phyloP scores from a whole-genome alignment of 768 basidiomycete species.

The Boletus vermiculosoides region DNA sequence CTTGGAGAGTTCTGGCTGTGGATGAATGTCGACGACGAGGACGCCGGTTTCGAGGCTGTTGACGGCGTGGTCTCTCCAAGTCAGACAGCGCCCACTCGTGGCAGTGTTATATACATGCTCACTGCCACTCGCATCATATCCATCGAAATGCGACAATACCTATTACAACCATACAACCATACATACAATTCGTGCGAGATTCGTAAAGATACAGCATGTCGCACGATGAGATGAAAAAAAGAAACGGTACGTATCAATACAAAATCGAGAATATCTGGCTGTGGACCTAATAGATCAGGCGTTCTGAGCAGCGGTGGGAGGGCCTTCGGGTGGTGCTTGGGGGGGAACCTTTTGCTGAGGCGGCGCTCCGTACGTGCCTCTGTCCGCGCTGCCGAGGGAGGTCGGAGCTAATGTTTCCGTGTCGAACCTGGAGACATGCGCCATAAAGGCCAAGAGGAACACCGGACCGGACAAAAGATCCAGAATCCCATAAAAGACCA shows the following conservation, averaged over 20 bases:
- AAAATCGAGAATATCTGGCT: background rate
- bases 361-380: conserved; percentile 3
- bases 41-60: conserved; percentile 3
- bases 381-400: conserved; percentile 4
- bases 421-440: background rate
- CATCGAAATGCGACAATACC: background rate
- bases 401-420: background rate
- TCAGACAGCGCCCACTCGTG: conserved; percentile 14
- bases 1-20: background rate
- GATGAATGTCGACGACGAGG: background rate
- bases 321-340: background rate
- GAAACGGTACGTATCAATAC: background rate
- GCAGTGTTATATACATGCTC: conserved; percentile 9
- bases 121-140: background rate
- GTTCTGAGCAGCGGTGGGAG: background rate
- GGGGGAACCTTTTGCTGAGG: background rate
- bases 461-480: conserved; percentile 39
- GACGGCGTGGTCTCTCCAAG: conserved; percentile 1
- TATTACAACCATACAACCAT: background rate
- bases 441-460: conserved; percentile 37
- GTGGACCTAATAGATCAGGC: background rate
- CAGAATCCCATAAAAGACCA: conserved; percentile 54
- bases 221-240: background rate
- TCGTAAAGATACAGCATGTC: background rate
- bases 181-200: background rate